Evolutionary conservation across 441 rosid species (phyloP).

Genomic region (Manihot esculenta): DNA sequence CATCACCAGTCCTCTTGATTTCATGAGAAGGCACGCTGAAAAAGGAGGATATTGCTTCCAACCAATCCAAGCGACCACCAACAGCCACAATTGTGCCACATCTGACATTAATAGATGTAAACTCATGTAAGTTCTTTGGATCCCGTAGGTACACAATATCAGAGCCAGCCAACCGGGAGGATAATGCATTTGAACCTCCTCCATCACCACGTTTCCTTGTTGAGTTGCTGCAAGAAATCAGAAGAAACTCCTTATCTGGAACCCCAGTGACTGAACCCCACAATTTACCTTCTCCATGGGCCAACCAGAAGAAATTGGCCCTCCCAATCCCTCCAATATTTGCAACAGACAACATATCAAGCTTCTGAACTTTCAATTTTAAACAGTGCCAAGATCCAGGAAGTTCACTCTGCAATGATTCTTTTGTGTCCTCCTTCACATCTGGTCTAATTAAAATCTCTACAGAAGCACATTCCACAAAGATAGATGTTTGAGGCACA

Average conservation of each 20-base stretch:
- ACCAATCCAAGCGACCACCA: conserved; percentile 98
- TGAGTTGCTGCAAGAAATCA: conserved; percentile 85
- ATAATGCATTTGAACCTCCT: conserved; percentile 88
- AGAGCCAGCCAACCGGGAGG: conserved; percentile 84
- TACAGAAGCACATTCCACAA: conserved; percentile 73
- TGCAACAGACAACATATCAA: conserved; percentile 65
- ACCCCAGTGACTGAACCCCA: conserved; percentile 70
- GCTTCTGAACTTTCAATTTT: conserved; percentile 59
- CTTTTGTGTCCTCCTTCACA: conserved; percentile 42
- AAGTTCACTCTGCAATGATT: conserved; percentile 77
- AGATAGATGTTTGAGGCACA: conserved; percentile 56
- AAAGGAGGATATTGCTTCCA: conserved; percentile 69
- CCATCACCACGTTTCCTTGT: conserved; percentile 94
- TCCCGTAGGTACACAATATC: conserved; percentile 71
- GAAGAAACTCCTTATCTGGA: conserved; percentile 61
- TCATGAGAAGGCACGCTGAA: conserved; percentile 53
- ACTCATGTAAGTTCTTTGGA: conserved; percentile 49
- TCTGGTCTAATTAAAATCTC: conserved; percentile 73
- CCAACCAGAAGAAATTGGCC: conserved; percentile 75
- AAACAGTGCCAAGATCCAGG: conserved; percentile 85
- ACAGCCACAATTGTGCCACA: conserved; percentile 83
- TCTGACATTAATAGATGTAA: conserved; percentile 61
- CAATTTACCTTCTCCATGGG: conserved; percentile 81
- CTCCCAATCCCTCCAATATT: conserved; percentile 67
- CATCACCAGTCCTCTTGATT: conserved; percentile 35